Base-by-base conservation (phyloP, 768 basidiomycete species). In the Artomyces pyxidatus region DNA sequence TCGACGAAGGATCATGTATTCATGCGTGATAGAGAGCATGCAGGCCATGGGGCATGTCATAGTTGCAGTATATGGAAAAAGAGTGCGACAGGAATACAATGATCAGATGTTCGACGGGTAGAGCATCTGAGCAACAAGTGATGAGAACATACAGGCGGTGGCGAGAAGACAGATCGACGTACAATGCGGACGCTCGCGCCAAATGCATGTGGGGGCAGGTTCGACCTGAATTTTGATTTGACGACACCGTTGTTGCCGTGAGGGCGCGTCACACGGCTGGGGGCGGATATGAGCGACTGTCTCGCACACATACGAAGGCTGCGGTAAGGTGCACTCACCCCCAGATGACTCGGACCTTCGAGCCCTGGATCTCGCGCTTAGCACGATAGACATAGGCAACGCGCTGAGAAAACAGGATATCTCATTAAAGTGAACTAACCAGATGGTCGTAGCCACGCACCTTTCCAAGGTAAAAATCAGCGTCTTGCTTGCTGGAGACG, bases 401-500 rank as follows among this genome's bases (percentile, higher is more conserved):
- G 60, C 95, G 88, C 93, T 96, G n/a, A n/a, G n/a, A n/a, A n/a
- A n/a, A n/a, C n/a, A n/a, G n/a, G n/a, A n/a, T n/a, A n/a, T n/a
- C n/a, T n/a, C n/a, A n/a, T n/a, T n/a, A n/a, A n/a, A n/a, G n/a
- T n/a, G n/a, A n/a, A n/a, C n/a, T n/a, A 21, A 35, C 1, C 22
- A 32, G 22, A 23, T 19, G 12, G 30, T 22, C 6, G 25, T 19
- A 3, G 2, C 22, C 22, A 63, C 80, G 60, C 59, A 96, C 92
- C 87, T 99, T 99, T 65, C 96, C 96, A 55, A 98, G 82, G 80
- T 99, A 99, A 72, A 93, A 95, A 67, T 91, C 85, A 35, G 94
- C 90, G 64, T 95, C 93, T 73, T 95, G 81, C 72, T 93, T 89
- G 62, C 73, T 84, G 56, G 82, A 80, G 49, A 97, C 93, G 64